phyloP scores from a whole-genome alignment of 2,329 filamentous ascomycete genomes.

The Apiospora sp. region DNA sequence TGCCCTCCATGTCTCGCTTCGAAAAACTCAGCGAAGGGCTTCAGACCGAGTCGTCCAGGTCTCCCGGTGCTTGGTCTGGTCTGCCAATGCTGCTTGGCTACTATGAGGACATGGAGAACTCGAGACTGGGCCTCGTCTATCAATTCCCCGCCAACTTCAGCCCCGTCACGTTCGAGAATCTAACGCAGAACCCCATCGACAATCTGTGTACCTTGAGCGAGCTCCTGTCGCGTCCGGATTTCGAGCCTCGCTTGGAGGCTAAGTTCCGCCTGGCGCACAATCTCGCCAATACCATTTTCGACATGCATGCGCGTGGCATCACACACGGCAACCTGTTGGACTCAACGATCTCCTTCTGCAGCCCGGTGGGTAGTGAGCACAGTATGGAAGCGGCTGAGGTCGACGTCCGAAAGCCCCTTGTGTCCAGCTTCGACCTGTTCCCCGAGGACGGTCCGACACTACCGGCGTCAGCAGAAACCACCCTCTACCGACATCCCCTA shows the following conservation, averaged over 20 bases:
- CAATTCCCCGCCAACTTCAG: conserved; percentile 74
- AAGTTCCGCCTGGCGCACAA: conserved; percentile 80
- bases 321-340: conserved; percentile 75
- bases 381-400: conserved; percentile 55
- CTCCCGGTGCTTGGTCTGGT: conserved; percentile 66
- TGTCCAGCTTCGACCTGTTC: conserved; percentile 81
- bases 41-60: conserved; percentile 60
- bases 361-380: conserved; percentile 51
- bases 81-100: conserved; percentile 70
- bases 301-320: conserved; percentile 74
- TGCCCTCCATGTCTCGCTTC: conserved; percentile 70
- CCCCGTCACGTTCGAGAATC: conserved; percentile 60
- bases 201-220: conserved; percentile 62
- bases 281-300: conserved; percentile 75
- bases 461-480: conserved; percentile 39
- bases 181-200: conserved; percentile 58
- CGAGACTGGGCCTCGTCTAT: conserved; percentile 78
- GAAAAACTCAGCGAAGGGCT: conserved; percentile 68
- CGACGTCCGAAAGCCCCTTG: conserved; percentile 72
- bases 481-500: conserved; percentile 72
- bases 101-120: conserved; percentile 76
- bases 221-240: conserved; percentile 58
- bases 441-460: conserved; percentile 52
- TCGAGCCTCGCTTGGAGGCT: conserved; percentile 74
- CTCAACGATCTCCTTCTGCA: conserved; percentile 72